Conservation (phyloP, 495 filamentous ascomycete species). For the Annulohypoxylon maeteangense region DNA sequence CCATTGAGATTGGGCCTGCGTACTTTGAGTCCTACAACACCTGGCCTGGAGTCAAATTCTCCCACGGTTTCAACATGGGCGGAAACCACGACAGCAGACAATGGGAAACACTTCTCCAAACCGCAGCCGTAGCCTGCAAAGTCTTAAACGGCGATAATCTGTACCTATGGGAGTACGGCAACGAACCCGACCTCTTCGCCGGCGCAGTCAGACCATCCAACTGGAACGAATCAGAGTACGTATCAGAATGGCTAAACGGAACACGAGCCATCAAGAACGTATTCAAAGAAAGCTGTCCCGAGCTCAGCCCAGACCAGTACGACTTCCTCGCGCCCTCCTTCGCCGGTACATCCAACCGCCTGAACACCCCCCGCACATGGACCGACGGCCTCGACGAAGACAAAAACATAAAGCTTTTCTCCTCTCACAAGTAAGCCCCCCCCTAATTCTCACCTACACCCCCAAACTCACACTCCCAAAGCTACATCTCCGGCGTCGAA, state of each 20-base stretch:
- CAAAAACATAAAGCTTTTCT: conserved; percentile 64
- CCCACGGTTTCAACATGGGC: conserved; percentile 72
- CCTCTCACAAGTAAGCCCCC: conserved; percentile 69
- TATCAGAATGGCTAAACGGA: conserved; percentile 69
- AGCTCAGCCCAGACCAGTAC: conserved; percentile 55
- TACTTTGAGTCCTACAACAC: conserved; percentile 75
- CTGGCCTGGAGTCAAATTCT: conserved; percentile 66
- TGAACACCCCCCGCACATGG: conserved; percentile 64
- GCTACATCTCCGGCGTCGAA: conserved; percentile 72
- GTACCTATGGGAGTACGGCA: conserved; percentile 71
- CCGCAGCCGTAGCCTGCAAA: conserved; percentile 69
- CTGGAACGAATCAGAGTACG: conserved; percentile 69
- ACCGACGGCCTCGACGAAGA: conserved; percentile 62
- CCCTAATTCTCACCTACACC: neutral
- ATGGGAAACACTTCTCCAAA: conserved; percentile 63
- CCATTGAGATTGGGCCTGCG: conserved; percentile 68
- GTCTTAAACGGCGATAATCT: conserved; percentile 62
- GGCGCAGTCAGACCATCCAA: conserved; percentile 61
- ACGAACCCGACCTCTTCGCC: conserved; percentile 73
- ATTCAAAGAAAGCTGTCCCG: conserved; percentile 64
- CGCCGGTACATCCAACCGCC: conserved; percentile 63
- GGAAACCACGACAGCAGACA: conserved; percentile 62
- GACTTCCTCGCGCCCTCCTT: conserved; percentile 71
- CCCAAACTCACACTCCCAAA: conserved; percentile 46
- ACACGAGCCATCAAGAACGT: conserved; percentile 60